Evolutionary conservation across 352 stramenopile species (phyloP).

Genomic region (Pythium dissotocum): DNA sequence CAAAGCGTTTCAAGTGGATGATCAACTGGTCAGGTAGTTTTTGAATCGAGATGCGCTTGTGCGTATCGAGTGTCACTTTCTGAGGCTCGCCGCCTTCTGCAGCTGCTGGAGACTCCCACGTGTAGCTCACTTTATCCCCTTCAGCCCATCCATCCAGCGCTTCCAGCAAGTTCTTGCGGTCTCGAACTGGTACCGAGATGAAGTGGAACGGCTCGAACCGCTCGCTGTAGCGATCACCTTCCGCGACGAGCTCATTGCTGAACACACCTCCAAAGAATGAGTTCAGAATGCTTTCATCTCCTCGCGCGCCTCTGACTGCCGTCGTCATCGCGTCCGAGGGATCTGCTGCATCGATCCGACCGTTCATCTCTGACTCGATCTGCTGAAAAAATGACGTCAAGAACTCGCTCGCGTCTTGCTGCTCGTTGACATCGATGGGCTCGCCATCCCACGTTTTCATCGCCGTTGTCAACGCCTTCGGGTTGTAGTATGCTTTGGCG

Average conservation of each 20-base stretch:
- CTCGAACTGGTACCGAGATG: conserved; percentile 87
- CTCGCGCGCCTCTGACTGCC: conserved; percentile 5
- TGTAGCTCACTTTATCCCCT: conserved; percentile 91
- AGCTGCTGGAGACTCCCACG: conserved; percentile 64
- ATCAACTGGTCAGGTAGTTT: conserved; percentile 90
- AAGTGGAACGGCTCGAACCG: conserved; percentile 91
- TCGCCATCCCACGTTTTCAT: conserved; percentile 91
- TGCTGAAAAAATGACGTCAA: conserved; percentile 93
- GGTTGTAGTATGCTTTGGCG: conserved; percentile 85
- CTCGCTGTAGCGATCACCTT: conserved; percentile 86
- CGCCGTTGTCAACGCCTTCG: conserved; percentile 66
- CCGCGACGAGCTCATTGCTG: conserved; percentile 91
- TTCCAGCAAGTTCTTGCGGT: conserved; percentile 85
- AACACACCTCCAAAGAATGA: conserved; percentile 90
- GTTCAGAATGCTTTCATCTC: conserved; percentile 85
- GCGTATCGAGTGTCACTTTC: conserved; percentile 87
- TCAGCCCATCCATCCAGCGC: conserved; percentile 87
- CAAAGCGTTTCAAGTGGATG: conserved; percentile 95
- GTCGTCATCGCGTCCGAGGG: not conserved
- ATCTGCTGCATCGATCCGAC: conserved; percentile 29
- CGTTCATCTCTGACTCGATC: conserved; percentile 90
- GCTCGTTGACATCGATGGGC: conserved; percentile 86
- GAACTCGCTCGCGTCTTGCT: conserved; percentile 94
- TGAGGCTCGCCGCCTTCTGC: conserved; percentile 34
- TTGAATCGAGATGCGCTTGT: conserved; percentile 90